Conservation (phyloP, 2,329 filamentous ascomycete species). For the Cordyceps javanica region DNA sequence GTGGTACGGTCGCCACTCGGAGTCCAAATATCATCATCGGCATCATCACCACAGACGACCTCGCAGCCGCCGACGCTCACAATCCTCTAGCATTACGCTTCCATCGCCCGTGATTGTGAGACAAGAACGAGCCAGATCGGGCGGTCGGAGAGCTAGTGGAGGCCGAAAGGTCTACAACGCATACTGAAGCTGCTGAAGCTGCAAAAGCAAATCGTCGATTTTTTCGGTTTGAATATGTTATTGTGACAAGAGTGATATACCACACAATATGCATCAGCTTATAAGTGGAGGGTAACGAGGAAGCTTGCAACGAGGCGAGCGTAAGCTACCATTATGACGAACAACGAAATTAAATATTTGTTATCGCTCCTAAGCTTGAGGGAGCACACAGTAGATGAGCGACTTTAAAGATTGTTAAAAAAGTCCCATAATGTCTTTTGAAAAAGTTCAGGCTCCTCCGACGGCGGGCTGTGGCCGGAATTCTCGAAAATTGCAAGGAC, state of each 20-base stretch:
- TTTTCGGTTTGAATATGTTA: no score
- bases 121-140: background rate
- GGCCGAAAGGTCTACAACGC: background rate
- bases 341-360: no score
- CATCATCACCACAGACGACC: slow-evolving; percentile 19
- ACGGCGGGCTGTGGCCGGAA: slow-evolving; percentile 18
- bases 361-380: no score
- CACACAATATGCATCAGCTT: no score
- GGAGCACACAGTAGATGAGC: no score
- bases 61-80: slow-evolving; percentile 18
- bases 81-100: slow-evolving; percentile 19
- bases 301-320: background rate
- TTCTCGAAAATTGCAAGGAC: slow-evolving; percentile 20
- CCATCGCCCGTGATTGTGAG: slow-evolving; percentile 19
- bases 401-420: no score
- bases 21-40: slow-evolving; percentile 14
- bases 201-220: no score
- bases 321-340: background rate
- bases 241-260: no score
- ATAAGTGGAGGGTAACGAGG: background rate
- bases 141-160: background rate
- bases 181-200: background rate
- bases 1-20: slow-evolving; percentile 25
- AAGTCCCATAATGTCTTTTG: slow-evolving; percentile 11
- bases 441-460: slow-evolving; percentile 19